Evolutionary conservation across 495 filamentous ascomycete genomes (phyloP).

Genomic region (Ramalina peruviana): DNA sequence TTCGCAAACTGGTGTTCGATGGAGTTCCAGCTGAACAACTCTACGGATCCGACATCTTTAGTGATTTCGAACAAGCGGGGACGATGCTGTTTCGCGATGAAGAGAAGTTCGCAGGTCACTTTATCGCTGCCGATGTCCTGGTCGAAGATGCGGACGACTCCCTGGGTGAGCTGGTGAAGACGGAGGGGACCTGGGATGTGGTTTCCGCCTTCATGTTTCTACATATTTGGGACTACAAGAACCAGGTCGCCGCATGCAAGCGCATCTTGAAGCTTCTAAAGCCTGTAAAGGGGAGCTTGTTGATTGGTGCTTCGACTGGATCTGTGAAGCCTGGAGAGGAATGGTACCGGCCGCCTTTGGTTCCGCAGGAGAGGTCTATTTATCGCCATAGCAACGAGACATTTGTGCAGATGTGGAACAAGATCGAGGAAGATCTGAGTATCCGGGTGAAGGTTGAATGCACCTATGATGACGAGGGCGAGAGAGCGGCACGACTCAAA

Average conservation of each 20-base stretch:
- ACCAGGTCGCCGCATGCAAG: constrained; percentile 1
- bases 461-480: background rate
- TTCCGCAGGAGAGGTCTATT: constrained; percentile 7
- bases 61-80: background rate
- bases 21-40: background rate
- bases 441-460: background rate
- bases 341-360: background rate
- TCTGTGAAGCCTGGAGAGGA: constrained; percentile 1
- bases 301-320: constrained; percentile 2
- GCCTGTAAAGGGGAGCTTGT: background rate
- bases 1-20: constrained; percentile 3
- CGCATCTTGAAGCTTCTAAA: constrained; percentile 1
- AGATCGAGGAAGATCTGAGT: constrained; percentile 24
- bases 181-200: constrained; percentile 4
- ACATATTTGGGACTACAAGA: constrained; percentile 2
- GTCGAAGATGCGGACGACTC: background rate
- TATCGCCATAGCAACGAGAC: constrained; percentile 25
- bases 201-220: constrained; percentile 2
- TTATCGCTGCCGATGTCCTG: constrained; percentile 5
- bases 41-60: constrained; percentile 3
- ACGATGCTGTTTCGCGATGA: constrained; percentile 4
- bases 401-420: constrained; percentile 29
- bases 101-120: constrained; percentile 1
- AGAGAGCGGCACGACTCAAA: background rate
- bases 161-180: background rate